Evolutionary conservation across 805 yeast genomes (phyloP), one percentile per base, ranked within the genome.

Genomic region (Metschnikowia baotianmanensis): DNA sequence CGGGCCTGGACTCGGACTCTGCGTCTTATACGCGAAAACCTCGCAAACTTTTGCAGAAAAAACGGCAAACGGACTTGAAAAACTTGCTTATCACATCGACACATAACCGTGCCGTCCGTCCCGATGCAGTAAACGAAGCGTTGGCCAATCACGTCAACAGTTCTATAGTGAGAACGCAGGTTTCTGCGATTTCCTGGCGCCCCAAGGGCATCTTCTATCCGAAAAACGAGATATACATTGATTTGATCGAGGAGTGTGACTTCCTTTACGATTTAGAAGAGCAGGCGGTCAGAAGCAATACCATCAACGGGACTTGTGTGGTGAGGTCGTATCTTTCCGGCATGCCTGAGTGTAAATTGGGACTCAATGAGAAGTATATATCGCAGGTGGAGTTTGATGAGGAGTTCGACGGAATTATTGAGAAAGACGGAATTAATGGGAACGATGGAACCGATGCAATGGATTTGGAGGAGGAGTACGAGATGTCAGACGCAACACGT

Each of bases 81-180:
- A 31, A 28, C 9, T 18, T n/a, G 12, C 13, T 29, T 17, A 53
- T 67, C 38, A 62, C 52, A 40, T 69, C 73, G 16, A 67, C 73
- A 1, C 65, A 62, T 33, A 68, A 68, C 48, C 64, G 62, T 20
- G 69, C 73, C 15, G 54, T 62, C 12, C 59, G 50, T 10, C 48
- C 67, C 2, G 71, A 65, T 42, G 58, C 58, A 5, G 48, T 63
- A 7, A 53, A 51, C 2, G 44, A 56, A 16, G 50, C 49, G 2
- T 59, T 56, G 19, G 40, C 47, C 9, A 34, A 44, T 16, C 40
- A 55, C 21, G 70, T 83, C 45, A 85, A 85, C 55, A 77, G 86
- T 24, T 76, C 87, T 30, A 80, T 91, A 12, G 74, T 89, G 3
- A 76, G 89, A 48, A 82, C 95, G 0, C 77, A 89, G 13, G 83